These are phyloP conservation scores for Cercospora brassicicola DNA, from an alignment of 2,329 filamentous ascomycete species.

Conservation along the genomic window DNA sequence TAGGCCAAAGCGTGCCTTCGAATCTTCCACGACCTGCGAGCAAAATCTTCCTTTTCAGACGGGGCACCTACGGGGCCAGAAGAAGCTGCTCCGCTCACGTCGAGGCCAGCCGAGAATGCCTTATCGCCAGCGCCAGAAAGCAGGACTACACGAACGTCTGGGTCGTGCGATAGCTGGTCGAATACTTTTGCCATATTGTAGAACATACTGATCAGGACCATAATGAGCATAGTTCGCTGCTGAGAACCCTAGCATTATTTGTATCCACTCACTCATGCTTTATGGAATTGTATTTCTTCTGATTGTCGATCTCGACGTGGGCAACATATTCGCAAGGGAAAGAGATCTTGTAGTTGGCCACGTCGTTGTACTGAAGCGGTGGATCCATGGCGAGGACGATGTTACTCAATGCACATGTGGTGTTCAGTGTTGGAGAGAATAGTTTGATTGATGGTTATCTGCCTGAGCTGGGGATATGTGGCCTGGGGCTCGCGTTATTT, in stretches of 20 bases:
- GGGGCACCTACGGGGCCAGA: conserved; percentile 16
- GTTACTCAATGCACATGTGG: not conserved
- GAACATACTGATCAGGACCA: conserved; percentile 64
- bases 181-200: conserved; percentile 73
- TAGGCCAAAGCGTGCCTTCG: conserved; percentile 72
- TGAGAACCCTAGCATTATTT: not conserved
- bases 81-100: conserved; percentile 45
- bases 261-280: not conserved
- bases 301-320: not conserved
- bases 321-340: not conserved
- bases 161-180: conserved; percentile 67
- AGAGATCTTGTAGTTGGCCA: conserved; percentile 27
- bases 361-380: not conserved
- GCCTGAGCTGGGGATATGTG: not conserved
- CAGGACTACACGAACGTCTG: conserved; percentile 71
- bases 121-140: conserved; percentile 79
- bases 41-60: conserved; percentile 21
- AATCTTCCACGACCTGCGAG: conserved; percentile 41
- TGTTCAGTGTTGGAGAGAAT: not conserved
- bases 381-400: not conserved
- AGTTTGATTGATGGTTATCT: not conserved
- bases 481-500: not conserved
- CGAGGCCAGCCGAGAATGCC: conserved; percentile 76
- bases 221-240: not conserved
- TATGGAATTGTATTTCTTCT: not conserved